Base-by-base conservation (phyloP, 2,329 filamentous ascomycete genomes). In the Cercospora sesami region DNA sequence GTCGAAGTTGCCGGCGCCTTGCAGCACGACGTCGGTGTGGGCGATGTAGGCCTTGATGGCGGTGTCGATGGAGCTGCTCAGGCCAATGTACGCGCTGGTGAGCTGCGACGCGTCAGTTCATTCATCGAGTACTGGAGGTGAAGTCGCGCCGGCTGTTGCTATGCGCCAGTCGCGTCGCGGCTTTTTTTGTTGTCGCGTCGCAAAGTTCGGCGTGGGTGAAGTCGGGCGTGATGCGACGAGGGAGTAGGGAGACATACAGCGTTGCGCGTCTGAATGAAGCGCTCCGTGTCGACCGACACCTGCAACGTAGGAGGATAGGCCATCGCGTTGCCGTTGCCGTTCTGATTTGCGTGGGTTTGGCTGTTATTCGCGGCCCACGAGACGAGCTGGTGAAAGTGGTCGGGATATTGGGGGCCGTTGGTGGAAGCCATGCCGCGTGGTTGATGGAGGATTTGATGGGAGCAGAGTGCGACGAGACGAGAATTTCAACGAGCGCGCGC, bases 1-100 rank as follows among this genome's bases (percentile, higher is more conserved):
- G 63, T 79, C 74, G 66, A 79, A 75, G 28, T 73, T 70, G 51
- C 71, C 75, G 33, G 75, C 75, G 68, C 75, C 77, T 28, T 89
- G 89, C 28, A 97, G 86, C 59, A 96, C 87, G 7, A 92, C 89
- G 79, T 94, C 93, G 74, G 91, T 93, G 84, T 97, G 93, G 78
- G 92, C 90, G 77, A 96, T 87, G 81, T 96, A 97, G 74, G 94
- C 92, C 75, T 88, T 86, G 72, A 91, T 90, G 75, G 96, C 90
- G 68, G 89, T 90, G 76, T 91, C 90, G 78, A 97, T 89, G 48
- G 93, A 87, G 69, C 90, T 88, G 76, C 94, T 88, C 61, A 97
- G 90, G 67, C 90, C 91, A 72, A 90, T 88, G 72, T 96, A 89
- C 65, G 92, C 88, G 76, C 91, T 86, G 74, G 92, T 87, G 72